These are phyloP conservation scores for Keithomyces neogunnii DNA, from an alignment of 2,329 filamentous ascomycete species.

Conservation along the genomic window DNA sequence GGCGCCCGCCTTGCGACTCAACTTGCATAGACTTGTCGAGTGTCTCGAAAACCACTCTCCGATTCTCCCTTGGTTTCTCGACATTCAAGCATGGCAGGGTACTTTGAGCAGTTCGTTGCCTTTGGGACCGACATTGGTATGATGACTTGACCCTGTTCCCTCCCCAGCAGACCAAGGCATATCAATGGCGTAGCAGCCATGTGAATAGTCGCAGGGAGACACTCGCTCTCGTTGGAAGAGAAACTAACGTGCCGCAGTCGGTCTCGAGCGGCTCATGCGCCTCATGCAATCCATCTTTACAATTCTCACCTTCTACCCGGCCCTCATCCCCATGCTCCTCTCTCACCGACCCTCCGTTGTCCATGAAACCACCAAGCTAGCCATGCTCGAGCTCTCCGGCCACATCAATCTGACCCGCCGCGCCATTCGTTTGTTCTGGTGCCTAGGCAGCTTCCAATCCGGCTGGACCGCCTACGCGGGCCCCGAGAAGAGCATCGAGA, in stretches of 20 bases:
- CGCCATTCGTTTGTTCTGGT: slow-evolving; percentile 61
- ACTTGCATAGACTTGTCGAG: no score
- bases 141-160: slow-evolving; percentile 3
- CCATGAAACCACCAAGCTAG: slow-evolving; percentile 20
- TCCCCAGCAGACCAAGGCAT: background rate
- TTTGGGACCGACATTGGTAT: slow-evolving; percentile 40
- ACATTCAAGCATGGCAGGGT: slow-evolving; percentile 15
- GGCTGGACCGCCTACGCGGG: slow-evolving; percentile 29
- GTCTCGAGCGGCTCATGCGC: slow-evolving; percentile 53
- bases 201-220: no score
- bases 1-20: no score
- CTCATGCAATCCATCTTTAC: slow-evolving; percentile 44
- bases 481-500: slow-evolving; percentile 21
- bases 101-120: slow-evolving; percentile 27
- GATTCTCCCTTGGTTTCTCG: no score
- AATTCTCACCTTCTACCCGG: slow-evolving; percentile 37
- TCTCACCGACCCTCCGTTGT: slow-evolving; percentile 12
- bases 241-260: slow-evolving; percentile 30
- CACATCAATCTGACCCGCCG: slow-evolving; percentile 45
- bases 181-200: no score
- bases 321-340: slow-evolving; percentile 27
- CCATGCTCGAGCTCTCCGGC: slow-evolving; percentile 26
- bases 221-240: background rate
- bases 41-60: no score
- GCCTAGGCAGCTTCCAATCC: slow-evolving; percentile 48